These are phyloP conservation scores for Mycena polygramma DNA, from an alignment of 768 basidiomycete genomes.

Conservation along the genomic window DNA sequence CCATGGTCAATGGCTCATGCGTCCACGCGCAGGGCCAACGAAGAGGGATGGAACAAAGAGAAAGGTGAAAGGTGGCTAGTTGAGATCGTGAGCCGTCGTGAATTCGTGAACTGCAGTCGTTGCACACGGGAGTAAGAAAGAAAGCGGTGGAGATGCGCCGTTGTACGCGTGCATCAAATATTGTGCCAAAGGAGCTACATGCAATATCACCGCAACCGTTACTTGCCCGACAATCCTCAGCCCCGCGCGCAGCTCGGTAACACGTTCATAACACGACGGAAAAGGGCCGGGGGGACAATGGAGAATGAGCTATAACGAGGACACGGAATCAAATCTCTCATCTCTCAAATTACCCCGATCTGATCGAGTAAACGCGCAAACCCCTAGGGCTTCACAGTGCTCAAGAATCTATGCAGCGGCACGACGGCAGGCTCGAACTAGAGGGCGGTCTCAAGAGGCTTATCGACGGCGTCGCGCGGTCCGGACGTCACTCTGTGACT, in stretches of 20 bases:
- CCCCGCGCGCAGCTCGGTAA: not conserved
- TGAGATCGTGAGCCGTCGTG: constrained; percentile 19
- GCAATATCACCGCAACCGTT: not conserved
- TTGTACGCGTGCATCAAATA: constrained; percentile 9
- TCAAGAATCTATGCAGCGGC: too few species aligned
- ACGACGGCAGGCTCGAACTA: too few species aligned
- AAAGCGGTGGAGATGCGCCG: not conserved
- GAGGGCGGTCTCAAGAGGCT: too few species aligned
- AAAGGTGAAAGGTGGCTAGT: not conserved
- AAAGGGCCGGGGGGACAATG: too few species aligned
- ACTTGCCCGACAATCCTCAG: not conserved
- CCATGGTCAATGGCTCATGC: constrained; percentile 20
- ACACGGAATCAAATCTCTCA: too few species aligned
- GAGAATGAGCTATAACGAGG: too few species aligned
- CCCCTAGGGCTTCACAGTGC: too few species aligned
- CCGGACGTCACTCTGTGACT: not conserved
- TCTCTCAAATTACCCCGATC: too few species aligned
- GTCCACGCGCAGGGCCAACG: constrained; percentile 23
- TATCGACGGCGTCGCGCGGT: too few species aligned
- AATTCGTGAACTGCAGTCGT: constrained; percentile 23
- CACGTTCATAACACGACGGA: too few species aligned
- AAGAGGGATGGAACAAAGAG: constrained; percentile 5
- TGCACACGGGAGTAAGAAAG: constrained; percentile 13
- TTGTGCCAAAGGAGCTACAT: constrained; percentile 8
- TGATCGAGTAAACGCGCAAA: too few species aligned